Percentiles rank a stretch among this genome's conserved stretches.
Evolutionary conservation across 805 yeast species (phyloP).

Genomic region (Wickerhamomyces subpelliculosus): DNA sequence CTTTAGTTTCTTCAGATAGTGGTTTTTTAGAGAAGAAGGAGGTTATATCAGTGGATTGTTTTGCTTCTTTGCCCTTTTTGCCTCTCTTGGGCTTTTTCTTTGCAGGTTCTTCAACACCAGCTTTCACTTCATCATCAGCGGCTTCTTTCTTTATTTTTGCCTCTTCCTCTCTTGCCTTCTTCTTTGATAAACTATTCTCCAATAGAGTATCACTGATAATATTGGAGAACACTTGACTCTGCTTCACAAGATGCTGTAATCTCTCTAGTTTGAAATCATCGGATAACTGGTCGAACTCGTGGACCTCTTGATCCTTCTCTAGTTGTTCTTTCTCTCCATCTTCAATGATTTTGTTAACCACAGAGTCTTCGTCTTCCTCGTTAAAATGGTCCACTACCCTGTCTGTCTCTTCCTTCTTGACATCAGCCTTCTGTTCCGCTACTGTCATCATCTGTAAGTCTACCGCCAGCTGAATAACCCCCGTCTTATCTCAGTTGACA

Average conservation of each 20-base stretch:
- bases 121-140: slow-evolving; percentile 14
- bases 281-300: slow-evolving; percentile 33
- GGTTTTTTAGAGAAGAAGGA: slow-evolving; percentile 17
- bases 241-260: slow-evolving; percentile 69
- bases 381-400: neutral
- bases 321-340: slow-evolving; percentile 5
- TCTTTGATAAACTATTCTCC: slow-evolving; percentile 35
- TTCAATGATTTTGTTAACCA: slow-evolving; percentile 10
- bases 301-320: slow-evolving; percentile 8
- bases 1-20: slow-evolving; percentile 16
- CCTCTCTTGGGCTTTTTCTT: slow-evolving; percentile 19
- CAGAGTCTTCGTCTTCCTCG: slow-evolving; percentile 14
- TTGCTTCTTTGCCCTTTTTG: slow-evolving; percentile 5
- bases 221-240: slow-evolving; percentile 80
- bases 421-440: neutral
- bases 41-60: slow-evolving; percentile 18
- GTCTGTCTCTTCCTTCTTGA: slow-evolving; percentile 3
- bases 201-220: slow-evolving; percentile 77
- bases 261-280: slow-evolving; percentile 56
- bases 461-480: neutral
- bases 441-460: no score
- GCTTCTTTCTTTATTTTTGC: slow-evolving; percentile 4
- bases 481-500: neutral
- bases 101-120: slow-evolving; percentile 19
- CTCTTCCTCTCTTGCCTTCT: slow-evolving; percentile 17